Percentiles rank a stretch among this genome's conserved stretches.
phyloP scores from a whole-genome alignment of 108 stramenopile species.

The Fistulifera pelliculosa region DNA sequence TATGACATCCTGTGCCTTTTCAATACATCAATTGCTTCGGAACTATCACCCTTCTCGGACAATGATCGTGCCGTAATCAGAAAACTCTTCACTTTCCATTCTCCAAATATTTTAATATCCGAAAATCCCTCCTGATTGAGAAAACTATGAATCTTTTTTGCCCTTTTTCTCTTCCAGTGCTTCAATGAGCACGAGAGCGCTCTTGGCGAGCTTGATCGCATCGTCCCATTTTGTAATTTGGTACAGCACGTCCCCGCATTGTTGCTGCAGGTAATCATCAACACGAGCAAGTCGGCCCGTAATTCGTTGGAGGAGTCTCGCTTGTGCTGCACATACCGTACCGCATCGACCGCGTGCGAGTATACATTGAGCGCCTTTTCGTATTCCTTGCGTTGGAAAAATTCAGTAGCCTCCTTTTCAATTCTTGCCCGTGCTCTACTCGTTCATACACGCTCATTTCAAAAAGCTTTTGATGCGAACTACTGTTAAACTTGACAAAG shows the following conservation, averaged over 20 bases:
- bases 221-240: conserved; percentile 44
- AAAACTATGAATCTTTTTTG: conserved; percentile 44
- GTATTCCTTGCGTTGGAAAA: conserved; percentile 45
- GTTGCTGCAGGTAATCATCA: conserved; percentile 75
- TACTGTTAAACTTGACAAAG: conserved; percentile 27
- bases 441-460: conserved; percentile 66
- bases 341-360: conserved; percentile 55
- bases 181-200: conserved; percentile 58
- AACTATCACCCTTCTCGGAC: conserved; percentile 30
- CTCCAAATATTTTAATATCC: conserved; percentile 69
- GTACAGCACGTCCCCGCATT: conserved; percentile 75
- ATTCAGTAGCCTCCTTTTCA: conserved; percentile 38
- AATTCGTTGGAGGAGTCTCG: conserved; percentile 46
- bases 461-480: conserved; percentile 36
- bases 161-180: conserved; percentile 49
- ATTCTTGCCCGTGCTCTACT: conserved; percentile 39
- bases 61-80: conserved; percentile 37
- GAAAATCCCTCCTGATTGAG: conserved; percentile 26
- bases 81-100: conserved; percentile 64
- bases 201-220: conserved; percentile 37
- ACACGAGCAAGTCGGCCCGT: conserved; percentile 59
- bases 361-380: conserved; percentile 41
- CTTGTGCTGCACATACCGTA: conserved; percentile 68
- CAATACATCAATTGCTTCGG: conserved; percentile 25
- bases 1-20: conserved; percentile 35